A percentile compares a stretch with the other conserved stretches of the same genome.
These are phyloP conservation scores for Dacryopinax primogenitus DNA, from an alignment of 768 basidiomycete genomes.

Conservation along the genomic window DNA sequence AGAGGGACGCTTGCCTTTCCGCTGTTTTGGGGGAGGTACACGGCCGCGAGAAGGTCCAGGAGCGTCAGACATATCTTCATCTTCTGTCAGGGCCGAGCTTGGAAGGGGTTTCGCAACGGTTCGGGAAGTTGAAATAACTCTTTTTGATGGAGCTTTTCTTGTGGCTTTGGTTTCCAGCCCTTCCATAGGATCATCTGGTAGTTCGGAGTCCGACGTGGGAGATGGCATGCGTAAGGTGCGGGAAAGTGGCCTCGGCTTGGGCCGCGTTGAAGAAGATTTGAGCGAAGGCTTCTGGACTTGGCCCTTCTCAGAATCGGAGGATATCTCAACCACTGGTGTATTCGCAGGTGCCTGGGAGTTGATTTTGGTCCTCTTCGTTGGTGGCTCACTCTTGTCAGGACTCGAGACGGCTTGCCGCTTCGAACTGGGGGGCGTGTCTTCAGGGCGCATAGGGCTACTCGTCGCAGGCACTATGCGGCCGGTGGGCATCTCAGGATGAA, in stretches of 20 bases:
- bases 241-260: neutral
- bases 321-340: neutral
- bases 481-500: neutral
- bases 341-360: neutral
- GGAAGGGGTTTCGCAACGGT: too few relatives aligned
- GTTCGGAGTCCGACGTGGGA: neutral
- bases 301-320: neutral
- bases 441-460: neutral
- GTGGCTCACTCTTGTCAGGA: neutral
- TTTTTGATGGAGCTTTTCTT: neutral
- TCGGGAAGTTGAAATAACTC: neutral
- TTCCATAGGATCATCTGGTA: neutral
- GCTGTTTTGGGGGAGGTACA: neutral
- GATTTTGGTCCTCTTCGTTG: neutral
- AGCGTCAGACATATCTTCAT: neutral
- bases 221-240: neutral
- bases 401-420: neutral
- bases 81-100: neutral
- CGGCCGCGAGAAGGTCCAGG: neutral
- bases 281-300: neutral
- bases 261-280: neutral
- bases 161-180: neutral
- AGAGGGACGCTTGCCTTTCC: neutral
- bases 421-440: neutral
- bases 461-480: neutral